Evolutionary conservation across 805 yeast species (phyloP).

Genomic region (Metschnikowia amazonensis): DNA sequence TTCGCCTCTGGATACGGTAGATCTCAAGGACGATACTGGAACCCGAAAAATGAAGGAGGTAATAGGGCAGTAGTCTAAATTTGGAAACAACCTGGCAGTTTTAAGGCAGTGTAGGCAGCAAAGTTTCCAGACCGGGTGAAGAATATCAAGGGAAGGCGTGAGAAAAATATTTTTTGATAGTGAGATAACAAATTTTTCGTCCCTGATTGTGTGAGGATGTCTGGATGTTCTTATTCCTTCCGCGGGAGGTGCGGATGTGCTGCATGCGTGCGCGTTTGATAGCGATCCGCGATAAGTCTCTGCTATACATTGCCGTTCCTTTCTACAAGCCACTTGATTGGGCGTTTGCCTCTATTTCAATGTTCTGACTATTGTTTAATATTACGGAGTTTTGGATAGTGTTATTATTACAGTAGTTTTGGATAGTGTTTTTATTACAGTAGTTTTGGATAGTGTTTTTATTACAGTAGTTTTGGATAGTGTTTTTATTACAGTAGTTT

Average conservation of each 20-base stretch:
- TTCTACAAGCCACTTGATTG: too few relatives aligned
- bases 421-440: too few relatives aligned
- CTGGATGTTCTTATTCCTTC: background rate
- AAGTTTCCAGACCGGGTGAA: background rate
- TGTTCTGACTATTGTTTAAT: too few relatives aligned
- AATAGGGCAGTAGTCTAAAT: background rate
- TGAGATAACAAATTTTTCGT: constrained; percentile 7
- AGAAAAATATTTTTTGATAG: constrained; percentile 5
- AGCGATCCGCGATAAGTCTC: constrained; percentile 5
- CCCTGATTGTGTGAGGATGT: constrained; percentile 7
- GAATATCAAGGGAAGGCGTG: background rate
- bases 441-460: too few relatives aligned
- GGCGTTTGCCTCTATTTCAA: too few relatives aligned
- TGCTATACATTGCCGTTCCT: constrained; percentile 3
- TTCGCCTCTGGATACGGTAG: too few relatives aligned
- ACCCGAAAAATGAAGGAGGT: background rate
- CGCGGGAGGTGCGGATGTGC: constrained; percentile 1
- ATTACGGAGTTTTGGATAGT: too few relatives aligned
- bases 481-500: too few relatives aligned
- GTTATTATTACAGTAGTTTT: too few relatives aligned
- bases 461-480: too few relatives aligned
- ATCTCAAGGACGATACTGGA: background rate
- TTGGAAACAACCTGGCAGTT: background rate
- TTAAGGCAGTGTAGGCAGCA: background rate
- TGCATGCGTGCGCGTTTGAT: constrained; percentile 2